Evolutionary conservation across 805 yeast genomes (phyloP).

Genomic region (Yarrowia divulgata): DNA sequence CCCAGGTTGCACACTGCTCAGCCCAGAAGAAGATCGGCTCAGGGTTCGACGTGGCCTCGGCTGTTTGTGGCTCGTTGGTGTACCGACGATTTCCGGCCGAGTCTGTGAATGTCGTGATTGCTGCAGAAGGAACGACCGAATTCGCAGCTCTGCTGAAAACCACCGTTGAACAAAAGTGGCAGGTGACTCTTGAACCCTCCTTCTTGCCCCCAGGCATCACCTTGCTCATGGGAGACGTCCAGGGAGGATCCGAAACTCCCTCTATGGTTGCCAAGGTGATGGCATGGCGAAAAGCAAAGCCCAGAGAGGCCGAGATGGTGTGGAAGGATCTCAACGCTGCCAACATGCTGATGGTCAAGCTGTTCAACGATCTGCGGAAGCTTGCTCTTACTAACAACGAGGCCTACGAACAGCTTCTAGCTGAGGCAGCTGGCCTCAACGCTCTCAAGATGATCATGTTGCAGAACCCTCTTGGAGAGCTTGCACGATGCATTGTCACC

Average conservation of each 20-base stretch:
- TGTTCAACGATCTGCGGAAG: conserved; percentile 55
- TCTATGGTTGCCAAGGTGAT: conserved; percentile 79
- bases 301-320: conserved; percentile 58
- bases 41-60: conserved; percentile 97
- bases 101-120: conserved; percentile 53
- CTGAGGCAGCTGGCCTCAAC: conserved; percentile 11
- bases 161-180: conserved; percentile 59
- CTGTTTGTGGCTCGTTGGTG: conserved; percentile 86
- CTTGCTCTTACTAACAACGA: conserved; percentile 50
- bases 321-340: conserved; percentile 65
- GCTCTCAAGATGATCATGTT: conserved; percentile 16
- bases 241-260: conserved; percentile 94
- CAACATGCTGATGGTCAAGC: conserved; percentile 63
- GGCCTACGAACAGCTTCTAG: conserved; percentile 50
- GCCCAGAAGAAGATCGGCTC: conserved; percentile 97
- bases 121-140: conserved; percentile 45
- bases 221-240: conserved; percentile 90
- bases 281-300: conserved; percentile 66
- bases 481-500: conserved; percentile 27
- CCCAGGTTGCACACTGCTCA: conserved; percentile 89
- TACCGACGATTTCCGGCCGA: conserved; percentile 77
- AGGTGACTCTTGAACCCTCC: conserved; percentile 61
- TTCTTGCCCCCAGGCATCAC: conserved; percentile 71
- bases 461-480: conserved; percentile 25
- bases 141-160: conserved; percentile 44